These are phyloP conservation scores for Chytriomyces hyalinus DNA, from an alignment of 192 early-diverging fungal genomes.

Conservation along the genomic window DNA sequence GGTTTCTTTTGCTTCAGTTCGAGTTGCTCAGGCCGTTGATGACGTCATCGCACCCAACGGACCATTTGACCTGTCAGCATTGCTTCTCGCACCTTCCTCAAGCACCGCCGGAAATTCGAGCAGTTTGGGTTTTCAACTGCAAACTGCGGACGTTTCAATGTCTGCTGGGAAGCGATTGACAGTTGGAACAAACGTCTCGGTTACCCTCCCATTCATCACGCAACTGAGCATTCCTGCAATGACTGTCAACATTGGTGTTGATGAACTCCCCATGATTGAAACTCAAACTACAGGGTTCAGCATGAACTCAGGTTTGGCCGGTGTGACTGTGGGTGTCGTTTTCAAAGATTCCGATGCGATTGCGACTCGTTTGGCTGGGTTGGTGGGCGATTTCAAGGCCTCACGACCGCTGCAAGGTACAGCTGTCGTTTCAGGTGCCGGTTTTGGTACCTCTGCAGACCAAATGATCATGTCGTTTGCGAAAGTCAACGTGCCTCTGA, in stretches of 20 bases:
- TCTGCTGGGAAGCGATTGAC: background rate
- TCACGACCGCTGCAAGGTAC: background rate
- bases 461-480: background rate
- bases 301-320: background rate
- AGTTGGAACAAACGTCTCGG: background rate
- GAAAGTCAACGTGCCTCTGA: background rate
- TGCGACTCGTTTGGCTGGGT: background rate
- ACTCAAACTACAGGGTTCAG: background rate
- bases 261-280: background rate
- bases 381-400: background rate
- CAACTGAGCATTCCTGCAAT: background rate
- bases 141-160: constrained; percentile 2
- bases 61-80: background rate
- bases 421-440: background rate
- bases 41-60: background rate
- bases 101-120: background rate
- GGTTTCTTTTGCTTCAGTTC: background rate
- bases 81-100: background rate
- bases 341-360: background rate
- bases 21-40: background rate
- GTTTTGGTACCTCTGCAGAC: background rate
- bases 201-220: background rate
- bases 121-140: background rate
- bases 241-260: background rate
- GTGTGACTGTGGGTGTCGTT: background rate